Evolutionary conservation across 208 protist genomes (phyloP).

Genomic region (Porcisia hertigi): DNA sequence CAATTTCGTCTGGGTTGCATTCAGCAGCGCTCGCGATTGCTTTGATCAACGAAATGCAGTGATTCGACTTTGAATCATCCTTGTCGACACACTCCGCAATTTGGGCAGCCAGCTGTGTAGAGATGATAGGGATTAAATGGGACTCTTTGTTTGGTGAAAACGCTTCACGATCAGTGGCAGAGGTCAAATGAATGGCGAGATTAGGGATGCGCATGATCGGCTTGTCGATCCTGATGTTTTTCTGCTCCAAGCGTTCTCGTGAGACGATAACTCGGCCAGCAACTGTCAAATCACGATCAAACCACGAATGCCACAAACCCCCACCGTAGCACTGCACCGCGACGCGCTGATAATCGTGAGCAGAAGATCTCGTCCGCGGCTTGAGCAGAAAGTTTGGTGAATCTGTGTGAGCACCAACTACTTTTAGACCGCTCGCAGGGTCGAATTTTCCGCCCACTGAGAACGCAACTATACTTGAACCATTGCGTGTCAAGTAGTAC

Average conservation of each 20-base stretch:
- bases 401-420: conserved; percentile 98
- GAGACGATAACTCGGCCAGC: conserved; percentile 80
- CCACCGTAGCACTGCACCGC: conserved; percentile 89
- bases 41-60: conserved; percentile 81
- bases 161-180: conserved; percentile 55
- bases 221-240: conserved; percentile 83
- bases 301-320: conserved; percentile 91
- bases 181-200: conserved; percentile 96
- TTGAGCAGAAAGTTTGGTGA: conserved; percentile 93
- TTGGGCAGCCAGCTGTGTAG: conserved; percentile 42
- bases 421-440: conserved; percentile 87
- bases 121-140: conserved; percentile 94
- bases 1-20: conserved; percentile 81
- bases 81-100: conserved; percentile 21
- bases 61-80: conserved; percentile 20
- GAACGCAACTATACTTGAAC: conserved; percentile 96
- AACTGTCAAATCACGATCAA: conserved; percentile 89
- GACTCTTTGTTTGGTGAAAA: conserved; percentile 96
- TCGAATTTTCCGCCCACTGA: conserved; percentile 92
- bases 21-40: conserved; percentile 63
- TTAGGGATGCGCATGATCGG: conserved; percentile 95
- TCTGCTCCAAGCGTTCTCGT: conserved; percentile 36
- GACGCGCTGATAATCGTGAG: conserved; percentile 59
- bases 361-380: conserved; percentile 46
- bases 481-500: conserved; percentile 98